Evolutionary conservation across 164 flowering plant species (phyloP).

Genomic region (Aristolochia contorta): DNA sequence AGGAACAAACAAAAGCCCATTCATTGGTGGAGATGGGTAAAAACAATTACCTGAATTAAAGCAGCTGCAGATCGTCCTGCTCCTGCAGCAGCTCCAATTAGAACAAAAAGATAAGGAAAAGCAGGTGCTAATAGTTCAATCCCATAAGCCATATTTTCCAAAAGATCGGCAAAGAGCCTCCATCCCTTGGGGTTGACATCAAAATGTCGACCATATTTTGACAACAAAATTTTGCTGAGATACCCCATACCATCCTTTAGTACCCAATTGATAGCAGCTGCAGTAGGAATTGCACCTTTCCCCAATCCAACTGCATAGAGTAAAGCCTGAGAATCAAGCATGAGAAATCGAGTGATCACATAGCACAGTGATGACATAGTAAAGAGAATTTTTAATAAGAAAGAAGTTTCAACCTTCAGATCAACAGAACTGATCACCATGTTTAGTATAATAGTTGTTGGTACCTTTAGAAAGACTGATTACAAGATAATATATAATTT

Average conservation of each 20-base stretch:
- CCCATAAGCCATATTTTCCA: slow-evolving; percentile 93
- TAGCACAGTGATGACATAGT: too few relatives aligned
- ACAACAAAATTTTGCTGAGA: slow-evolving; percentile 77
- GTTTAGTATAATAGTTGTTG: too few relatives aligned
- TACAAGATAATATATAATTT: too few relatives aligned
- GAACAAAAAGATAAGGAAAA: slow-evolving; percentile 77
- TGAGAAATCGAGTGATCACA: too few relatives aligned
- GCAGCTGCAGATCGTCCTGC: slow-evolving; percentile 94
- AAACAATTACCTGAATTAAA: slow-evolving; percentile 65
- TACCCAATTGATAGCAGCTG: slow-evolving; percentile 97
- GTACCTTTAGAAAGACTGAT: too few relatives aligned
- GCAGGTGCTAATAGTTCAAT: slow-evolving; percentile 94
- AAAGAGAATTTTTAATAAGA: too few relatives aligned
- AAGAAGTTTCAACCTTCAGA: too few relatives aligned
- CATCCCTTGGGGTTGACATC: slow-evolving; percentile 98
- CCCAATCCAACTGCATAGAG: slow-evolving; percentile 98
- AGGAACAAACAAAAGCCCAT: too few relatives aligned
- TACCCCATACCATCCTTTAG: slow-evolving; percentile 98
- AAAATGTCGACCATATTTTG: slow-evolving; percentile 93
- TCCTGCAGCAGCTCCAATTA: slow-evolving; percentile 88
- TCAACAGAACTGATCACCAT: too few relatives aligned
- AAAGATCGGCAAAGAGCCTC: slow-evolving; percentile 92
- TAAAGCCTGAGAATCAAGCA: slow-evolving; percentile 40
- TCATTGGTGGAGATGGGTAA: too few relatives aligned
- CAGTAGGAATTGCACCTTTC: slow-evolving; percentile 93